Conservation (phyloP, 2,329 filamentous ascomycete species). For the Monilinia polystroma region DNA sequence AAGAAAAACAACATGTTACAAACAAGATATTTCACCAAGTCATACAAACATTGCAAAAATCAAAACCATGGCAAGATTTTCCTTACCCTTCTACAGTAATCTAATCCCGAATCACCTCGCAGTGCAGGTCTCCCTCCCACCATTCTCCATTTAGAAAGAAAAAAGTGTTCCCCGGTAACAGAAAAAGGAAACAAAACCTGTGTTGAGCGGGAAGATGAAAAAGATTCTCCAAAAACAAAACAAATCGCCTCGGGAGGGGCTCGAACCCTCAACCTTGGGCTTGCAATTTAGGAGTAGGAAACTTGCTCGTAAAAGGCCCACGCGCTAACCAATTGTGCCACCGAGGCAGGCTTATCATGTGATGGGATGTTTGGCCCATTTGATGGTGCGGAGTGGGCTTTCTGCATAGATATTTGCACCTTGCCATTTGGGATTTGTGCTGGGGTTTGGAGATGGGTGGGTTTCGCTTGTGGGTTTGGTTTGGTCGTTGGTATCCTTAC, state of each 20-base stretch:
- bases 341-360: neutral
- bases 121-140: neutral
- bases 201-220: no score
- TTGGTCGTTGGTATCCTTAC: no score
- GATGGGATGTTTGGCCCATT: constrained; percentile 5
- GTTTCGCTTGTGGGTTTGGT: neutral
- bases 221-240: neutral
- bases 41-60: neutral
- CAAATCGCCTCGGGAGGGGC: neutral
- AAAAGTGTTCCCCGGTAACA: no score
- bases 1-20: no score
- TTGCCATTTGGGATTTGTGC: neutral
- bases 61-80: neutral
- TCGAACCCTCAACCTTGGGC: constrained; percentile 23
- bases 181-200: no score
- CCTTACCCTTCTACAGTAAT: no score
- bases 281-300: neutral
- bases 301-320: constrained; percentile 17
- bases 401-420: rapidly evolving
- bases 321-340: constrained; percentile 25
- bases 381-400: neutral
- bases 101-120: neutral
- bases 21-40: no score
- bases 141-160: no score
- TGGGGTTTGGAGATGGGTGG: neutral